Base-by-base conservation (phyloP, 2,329 filamentous ascomycete genomes). In the Domatiomyces globalis region DNA sequence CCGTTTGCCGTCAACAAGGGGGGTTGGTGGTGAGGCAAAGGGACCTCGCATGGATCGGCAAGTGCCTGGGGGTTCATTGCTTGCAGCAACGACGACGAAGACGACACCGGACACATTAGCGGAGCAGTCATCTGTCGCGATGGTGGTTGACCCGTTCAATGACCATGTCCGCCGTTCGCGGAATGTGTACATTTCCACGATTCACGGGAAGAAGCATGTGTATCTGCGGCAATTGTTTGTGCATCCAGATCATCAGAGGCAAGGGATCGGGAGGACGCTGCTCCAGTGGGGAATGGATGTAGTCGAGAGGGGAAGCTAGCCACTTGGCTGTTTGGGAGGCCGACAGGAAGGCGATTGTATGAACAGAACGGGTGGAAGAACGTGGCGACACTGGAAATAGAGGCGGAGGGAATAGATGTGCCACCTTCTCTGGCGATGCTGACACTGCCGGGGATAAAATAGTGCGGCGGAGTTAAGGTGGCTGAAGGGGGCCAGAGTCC, bases 291-390 rank as follows among this genome's bases (percentile, higher is more conserved):
- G 55, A 5, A 45, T 55, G 3, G 51, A 56, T 33, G 50, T 42
- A 10, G 57, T 55, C 4, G 57, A 59, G 33, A 51, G 39, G 53
- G 57, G 51, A 57, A 59, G 43, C 49, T 59, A 27, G 57, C 56
- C 4, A 20, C 44, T 29, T 59, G 53, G 53, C 46, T 59, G 36
- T 53, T 53, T 49, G 43, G 51, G 18, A 51, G 57, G 22, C 57
- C 57, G 15, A 53, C 54, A n/a, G 57, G 52, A 20, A 51, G 47
- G 10, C 54, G 25, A 43, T 18, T 59, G 46, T 59, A 59, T 43
- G 49, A 54, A 36, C 45, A 49, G 10, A 52, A 51, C 44, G 57
- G 57, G 2, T 59, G 51, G 52, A 49, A 54, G 36, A 46, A 48
- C 7, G 29, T 57, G 18, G 29, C 45, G 19, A 42, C 47, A 5